phyloP scores from a whole-genome alignment of 2,329 filamentous ascomycete genomes.

The Lecanoromycetidae sp. region DNA sequence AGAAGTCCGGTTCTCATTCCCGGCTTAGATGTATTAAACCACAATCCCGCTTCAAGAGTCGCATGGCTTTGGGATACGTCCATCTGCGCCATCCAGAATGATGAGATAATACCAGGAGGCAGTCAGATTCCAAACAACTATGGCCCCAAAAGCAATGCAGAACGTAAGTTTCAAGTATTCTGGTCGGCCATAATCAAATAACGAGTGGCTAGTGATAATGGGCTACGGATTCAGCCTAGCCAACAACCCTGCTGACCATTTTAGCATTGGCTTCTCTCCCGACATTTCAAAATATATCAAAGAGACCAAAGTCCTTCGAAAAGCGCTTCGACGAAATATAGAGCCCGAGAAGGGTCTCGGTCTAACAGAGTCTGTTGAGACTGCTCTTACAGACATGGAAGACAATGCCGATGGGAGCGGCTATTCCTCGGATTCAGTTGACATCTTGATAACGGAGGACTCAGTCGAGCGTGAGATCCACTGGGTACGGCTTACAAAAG shows the following conservation, averaged over 20 bases:
- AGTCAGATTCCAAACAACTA: constrained; percentile 58
- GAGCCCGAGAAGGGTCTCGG: neutral
- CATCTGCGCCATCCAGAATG: constrained; percentile 31
- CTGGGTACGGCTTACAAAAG: constrained; percentile 1
- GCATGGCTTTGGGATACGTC: constrained; percentile 42
- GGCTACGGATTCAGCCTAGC: constrained; percentile 52
- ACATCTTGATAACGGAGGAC: neutral
- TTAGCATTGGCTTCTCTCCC: constrained; percentile 12
- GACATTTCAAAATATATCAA: constrained; percentile 2
- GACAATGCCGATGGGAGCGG: neutral
- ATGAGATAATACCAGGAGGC: constrained; percentile 39
- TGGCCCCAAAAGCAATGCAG: constrained; percentile 62
- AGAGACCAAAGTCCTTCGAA: constrained; percentile 1
- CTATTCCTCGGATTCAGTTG: neutral
- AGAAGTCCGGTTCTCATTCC: constrained; percentile 52
- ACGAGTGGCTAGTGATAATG: constrained; percentile 34
- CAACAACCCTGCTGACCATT: constrained; percentile 24
- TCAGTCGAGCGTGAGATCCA: neutral
- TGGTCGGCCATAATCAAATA: neutral
- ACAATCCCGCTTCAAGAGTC: constrained; percentile 48
- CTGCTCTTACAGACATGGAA: neutral
- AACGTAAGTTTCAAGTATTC: constrained; percentile 30
- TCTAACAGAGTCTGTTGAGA: neutral
- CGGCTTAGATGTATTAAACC: constrained; percentile 60
- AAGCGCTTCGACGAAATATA: neutral